These are phyloP conservation scores for Lasiosphaeris hirsuta DNA, from an alignment of 495 filamentous ascomycete species.

Conservation along the genomic window DNA sequence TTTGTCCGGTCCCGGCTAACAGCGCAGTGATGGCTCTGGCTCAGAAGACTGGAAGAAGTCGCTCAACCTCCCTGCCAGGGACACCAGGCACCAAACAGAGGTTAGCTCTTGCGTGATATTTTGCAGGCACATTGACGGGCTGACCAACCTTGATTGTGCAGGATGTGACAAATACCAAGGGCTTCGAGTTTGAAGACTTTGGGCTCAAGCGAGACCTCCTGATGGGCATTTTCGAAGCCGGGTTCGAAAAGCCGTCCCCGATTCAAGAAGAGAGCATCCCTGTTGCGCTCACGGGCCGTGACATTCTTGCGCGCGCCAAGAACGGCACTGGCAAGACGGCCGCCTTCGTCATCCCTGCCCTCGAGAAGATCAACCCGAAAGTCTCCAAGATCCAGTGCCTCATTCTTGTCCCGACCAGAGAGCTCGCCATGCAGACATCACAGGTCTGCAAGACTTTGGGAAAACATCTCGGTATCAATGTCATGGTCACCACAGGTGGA, in stretches of 20 bases:
- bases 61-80: conserved; percentile 75
- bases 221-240: conserved; percentile 99
- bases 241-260: conserved; percentile 96
- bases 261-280: conserved; percentile 99
- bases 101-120: conserved; percentile 41
- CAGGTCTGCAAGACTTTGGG: conserved; percentile 98
- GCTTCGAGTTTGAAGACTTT: conserved; percentile 96
- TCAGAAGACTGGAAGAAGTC: conserved; percentile 74
- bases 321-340: conserved; percentile 99
- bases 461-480: conserved; percentile 93
- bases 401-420: conserved; percentile 93
- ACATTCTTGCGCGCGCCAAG: conserved; percentile 94
- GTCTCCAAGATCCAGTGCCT: conserved; percentile 91
- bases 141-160: conserved; percentile 30
- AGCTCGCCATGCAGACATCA: conserved; percentile 97
- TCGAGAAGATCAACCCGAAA: conserved; percentile 94
- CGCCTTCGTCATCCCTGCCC: conserved; percentile 92
- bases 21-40: conserved; percentile 45
- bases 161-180: conserved; percentile 98
- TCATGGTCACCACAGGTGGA: conserved; percentile 98
- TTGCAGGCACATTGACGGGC: not conserved
- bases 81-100: conserved; percentile 90
- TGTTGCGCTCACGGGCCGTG: conserved; percentile 88
- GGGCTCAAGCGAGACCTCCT: conserved; percentile 88
- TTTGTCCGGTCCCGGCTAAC: conserved; percentile 22